These are phyloP conservation scores for Alloascoidea hylecoeti DNA, from an alignment of 805 yeast species.

Conservation along the genomic window DNA sequence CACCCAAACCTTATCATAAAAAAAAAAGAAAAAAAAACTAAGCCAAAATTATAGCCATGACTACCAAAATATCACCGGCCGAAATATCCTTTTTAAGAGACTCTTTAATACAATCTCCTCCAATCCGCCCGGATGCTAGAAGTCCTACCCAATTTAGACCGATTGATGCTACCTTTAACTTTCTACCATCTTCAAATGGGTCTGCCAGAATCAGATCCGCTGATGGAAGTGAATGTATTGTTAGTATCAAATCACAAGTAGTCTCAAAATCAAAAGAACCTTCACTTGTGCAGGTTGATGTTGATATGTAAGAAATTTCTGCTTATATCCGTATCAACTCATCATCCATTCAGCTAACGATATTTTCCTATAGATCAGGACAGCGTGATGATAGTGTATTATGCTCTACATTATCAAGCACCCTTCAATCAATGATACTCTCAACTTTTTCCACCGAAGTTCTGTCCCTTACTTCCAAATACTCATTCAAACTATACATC, in stretches of 20 bases:
- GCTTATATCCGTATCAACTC: too few species aligned
- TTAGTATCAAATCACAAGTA: slow-evolving; percentile 80
- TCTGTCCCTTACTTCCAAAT: slow-evolving; percentile 55
- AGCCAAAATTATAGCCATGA: too few species aligned
- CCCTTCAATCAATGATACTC: slow-evolving; percentile 37
- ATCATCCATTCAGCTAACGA: too few species aligned
- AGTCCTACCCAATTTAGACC: slow-evolving; percentile 67
- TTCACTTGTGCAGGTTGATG: slow-evolving; percentile 56
- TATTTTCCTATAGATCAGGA: not conserved
- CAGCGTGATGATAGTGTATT: slow-evolving; percentile 62
- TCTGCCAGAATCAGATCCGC: slow-evolving; percentile 75
- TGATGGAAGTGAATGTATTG: slow-evolving; percentile 90
- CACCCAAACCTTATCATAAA: too few species aligned
- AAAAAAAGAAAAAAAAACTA: too few species aligned
- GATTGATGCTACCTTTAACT: slow-evolving; percentile 65
- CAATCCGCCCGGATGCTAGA: slow-evolving; percentile 81
- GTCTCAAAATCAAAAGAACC: slow-evolving; percentile 26
- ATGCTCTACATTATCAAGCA: slow-evolving; percentile 47
- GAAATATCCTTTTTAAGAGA: slow-evolving; percentile 50
- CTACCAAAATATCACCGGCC: slow-evolving; percentile 20
- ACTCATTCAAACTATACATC: slow-evolving; percentile 62
- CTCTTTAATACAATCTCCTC: slow-evolving; percentile 44
- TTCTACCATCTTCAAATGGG: slow-evolving; percentile 83
- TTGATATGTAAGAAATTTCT: slow-evolving; percentile 45
- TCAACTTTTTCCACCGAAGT: slow-evolving; percentile 36